These are phyloP conservation scores for Beauveria caledonica DNA, from an alignment of 2,329 filamentous ascomycete species.

Conservation along the genomic window DNA sequence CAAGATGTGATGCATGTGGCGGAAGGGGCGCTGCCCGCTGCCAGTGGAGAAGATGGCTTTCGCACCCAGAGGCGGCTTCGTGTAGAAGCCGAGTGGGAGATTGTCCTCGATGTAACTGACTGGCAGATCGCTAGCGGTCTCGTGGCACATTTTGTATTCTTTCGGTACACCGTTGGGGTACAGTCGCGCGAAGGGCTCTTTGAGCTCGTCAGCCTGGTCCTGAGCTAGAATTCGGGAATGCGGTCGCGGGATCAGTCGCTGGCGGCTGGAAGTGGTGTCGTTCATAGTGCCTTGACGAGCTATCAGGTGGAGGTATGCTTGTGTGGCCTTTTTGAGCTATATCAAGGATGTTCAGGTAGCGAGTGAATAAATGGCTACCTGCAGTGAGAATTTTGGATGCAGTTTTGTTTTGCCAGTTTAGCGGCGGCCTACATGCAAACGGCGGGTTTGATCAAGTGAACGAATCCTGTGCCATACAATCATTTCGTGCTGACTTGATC, in stretches of 20 bases:
- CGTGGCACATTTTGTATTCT: conserved; percentile 26
- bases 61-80: conserved; percentile 21
- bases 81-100: conserved; percentile 31
- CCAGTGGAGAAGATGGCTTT: conserved; percentile 33
- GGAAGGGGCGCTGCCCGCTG: conserved; percentile 22
- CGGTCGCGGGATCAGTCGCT: not conserved
- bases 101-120: conserved; percentile 28
- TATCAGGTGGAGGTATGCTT: too few species aligned
- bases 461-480: not conserved
- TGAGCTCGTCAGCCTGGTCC: conserved; percentile 18
- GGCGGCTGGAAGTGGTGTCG: not conserved
- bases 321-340: not conserved
- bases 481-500: not conserved
- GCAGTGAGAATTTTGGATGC: not conserved
- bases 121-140: conserved; percentile 17
- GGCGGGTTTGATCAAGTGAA: conserved; percentile 2
- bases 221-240: conserved; percentile 16
- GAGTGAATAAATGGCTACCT: not conserved
- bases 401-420: not conserved
- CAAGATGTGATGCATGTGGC: conserved; percentile 21
- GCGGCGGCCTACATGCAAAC: not conserved
- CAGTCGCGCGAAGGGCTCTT: conserved; percentile 20
- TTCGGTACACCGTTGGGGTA: conserved; percentile 30
- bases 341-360: too few species aligned
- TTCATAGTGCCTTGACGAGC: not conserved